Evolutionary conservation across 345 rosid species (phyloP).

Genomic region (sweet orange (Citrus sinensis)): DVS_A1.0 CM039166.1:24461501-24462000

Average conservation of each 20-base stretch:
- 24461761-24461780: neutral
- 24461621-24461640: neutral
- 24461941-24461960: neutral
- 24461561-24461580: neutral
- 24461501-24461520: neutral
- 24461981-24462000: too few species aligned
- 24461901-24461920: neutral
- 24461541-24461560: neutral
- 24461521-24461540: neutral
- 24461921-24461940: neutral
- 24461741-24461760: neutral
- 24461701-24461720: constrained; percentile 27
- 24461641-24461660: neutral
- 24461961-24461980: too few species aligned
- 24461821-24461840: constrained; percentile 9
- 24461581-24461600: neutral
- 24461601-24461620: neutral
- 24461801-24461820: constrained; percentile 10
- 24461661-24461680: neutral
- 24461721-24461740: neutral
- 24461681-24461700: constrained; percentile 20
- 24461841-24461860: constrained; percentile 12
- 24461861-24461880: constrained; percentile 12
- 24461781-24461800: constrained; percentile 7
- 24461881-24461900: constrained; percentile 4